Evolutionary conservation across 306 rosid species (phyloP).

Genomic region (Vigna mungo): DNA sequence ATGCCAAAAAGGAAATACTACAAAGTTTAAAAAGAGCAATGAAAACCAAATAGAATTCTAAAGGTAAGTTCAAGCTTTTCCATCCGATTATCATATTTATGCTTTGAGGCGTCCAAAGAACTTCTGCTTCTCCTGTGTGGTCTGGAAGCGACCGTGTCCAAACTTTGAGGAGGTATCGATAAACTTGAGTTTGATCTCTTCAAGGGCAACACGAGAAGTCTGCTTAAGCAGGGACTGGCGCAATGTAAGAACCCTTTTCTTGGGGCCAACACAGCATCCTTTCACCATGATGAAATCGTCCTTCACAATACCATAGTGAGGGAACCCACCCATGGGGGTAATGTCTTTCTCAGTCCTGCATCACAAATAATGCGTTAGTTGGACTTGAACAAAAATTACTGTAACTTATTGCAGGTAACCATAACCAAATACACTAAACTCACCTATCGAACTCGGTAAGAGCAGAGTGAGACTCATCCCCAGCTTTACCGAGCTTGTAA

Average conservation of each 20-base stretch:
- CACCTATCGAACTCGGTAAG: conserved; percentile 80
- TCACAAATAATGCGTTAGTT: conserved; percentile 13
- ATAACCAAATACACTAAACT: conserved; percentile 1
- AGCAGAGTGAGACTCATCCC: conserved; percentile 70
- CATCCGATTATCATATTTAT: conserved; percentile 22
- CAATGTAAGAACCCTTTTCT: conserved; percentile 81
- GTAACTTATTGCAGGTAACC: background rate
- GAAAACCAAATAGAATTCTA: conserved; percentile 6
- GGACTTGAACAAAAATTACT: background rate
- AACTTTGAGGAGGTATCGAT: conserved; percentile 87
- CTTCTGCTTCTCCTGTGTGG: conserved; percentile 82
- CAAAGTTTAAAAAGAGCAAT: background rate
- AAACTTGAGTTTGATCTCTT: conserved; percentile 88
- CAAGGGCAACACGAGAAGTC: conserved; percentile 77
- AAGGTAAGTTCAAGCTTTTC: background rate
- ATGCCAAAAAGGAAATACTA: background rate
- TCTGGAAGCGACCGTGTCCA: conserved; percentile 94
- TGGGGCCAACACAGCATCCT: conserved; percentile 86
- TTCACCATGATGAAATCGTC: conserved; percentile 75
- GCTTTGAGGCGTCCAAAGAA: conserved; percentile 86
- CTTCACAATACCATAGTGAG: conserved; percentile 87
- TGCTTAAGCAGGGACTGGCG: conserved; percentile 88
- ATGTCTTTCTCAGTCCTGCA: conserved; percentile 90
- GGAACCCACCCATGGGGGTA: conserved; percentile 93
- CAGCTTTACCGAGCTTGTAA: conserved; percentile 76